These are phyloP conservation scores for Batkoa obscura DNA, from an alignment of 371 early-diverging fungal genomes.

Conservation along the genomic window DNA sequence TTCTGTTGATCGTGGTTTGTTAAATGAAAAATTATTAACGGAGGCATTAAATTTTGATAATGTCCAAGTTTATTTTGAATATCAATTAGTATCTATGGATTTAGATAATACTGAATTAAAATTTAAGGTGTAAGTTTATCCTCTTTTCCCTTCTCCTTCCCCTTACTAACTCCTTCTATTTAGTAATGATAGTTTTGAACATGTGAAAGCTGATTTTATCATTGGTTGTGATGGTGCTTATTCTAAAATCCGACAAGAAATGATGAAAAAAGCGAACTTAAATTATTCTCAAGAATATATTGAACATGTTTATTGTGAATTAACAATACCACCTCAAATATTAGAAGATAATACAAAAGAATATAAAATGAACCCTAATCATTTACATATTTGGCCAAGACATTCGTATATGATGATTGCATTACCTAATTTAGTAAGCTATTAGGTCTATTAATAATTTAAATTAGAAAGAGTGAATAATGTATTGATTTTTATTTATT, in stretches of 20 bases:
- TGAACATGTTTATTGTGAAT: slow-evolving; percentile 78
- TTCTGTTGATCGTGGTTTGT: no score
- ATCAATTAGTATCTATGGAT: no score
- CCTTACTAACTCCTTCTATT: neutral
- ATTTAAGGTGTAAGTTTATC: neutral
- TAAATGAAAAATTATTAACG: no score
- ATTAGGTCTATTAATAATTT: neutral
- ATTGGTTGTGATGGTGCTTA: slow-evolving; percentile 94
- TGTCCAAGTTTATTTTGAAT: no score
- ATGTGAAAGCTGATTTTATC: slow-evolving; percentile 35
- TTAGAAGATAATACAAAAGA: slow-evolving; percentile 25
- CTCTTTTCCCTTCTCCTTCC: neutral
- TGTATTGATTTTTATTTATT: neutral
- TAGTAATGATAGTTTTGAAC: neutral
- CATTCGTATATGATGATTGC: slow-evolving; percentile 92
- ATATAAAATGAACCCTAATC: slow-evolving; percentile 71
- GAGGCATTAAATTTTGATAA: no score
- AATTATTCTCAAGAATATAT: slow-evolving; percentile 76
- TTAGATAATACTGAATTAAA: neutral
- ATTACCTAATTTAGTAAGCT: slow-evolving; percentile 63
- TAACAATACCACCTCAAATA: slow-evolving; percentile 47
- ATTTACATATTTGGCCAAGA: slow-evolving; percentile 95
- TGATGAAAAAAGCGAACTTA: slow-evolving; percentile 33
- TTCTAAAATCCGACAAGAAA: slow-evolving; percentile 51
- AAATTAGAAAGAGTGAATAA: no score